Evolutionary conservation across 192 early-diverging fungal species (phyloP).

Genomic region (Entomortierella parvispora): DNA sequence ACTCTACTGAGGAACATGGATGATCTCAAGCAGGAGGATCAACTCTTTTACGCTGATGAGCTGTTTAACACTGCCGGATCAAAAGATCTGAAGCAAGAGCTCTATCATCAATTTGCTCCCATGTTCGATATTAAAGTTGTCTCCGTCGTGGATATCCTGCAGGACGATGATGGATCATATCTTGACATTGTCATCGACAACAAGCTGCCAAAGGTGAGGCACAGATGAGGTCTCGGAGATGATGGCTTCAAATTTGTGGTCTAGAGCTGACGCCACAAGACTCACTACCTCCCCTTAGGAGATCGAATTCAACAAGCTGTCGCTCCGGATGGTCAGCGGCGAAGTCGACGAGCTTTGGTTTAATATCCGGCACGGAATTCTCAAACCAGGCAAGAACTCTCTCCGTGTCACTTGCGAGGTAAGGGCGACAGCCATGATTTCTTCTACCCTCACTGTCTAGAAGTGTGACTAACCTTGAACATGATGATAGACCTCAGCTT

Average conservation of each 20-base stretch:
- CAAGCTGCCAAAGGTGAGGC: constrained; percentile 64
- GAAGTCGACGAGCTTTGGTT: constrained; percentile 66
- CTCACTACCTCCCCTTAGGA: no score
- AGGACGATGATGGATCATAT: constrained; percentile 62
- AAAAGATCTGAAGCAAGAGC: constrained; percentile 46
- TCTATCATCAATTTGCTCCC: constrained; percentile 59
- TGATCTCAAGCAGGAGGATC: constrained; percentile 56
- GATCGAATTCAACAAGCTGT: constrained; percentile 57
- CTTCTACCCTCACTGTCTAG: background rate
- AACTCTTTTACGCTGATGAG: constrained; percentile 57
- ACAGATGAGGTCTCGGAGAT: no score
- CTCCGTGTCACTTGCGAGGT: constrained; percentile 62
- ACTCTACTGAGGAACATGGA: constrained; percentile 61
- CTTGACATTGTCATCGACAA: constrained; percentile 65
- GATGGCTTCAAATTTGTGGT: no score
- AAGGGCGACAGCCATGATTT: constrained; percentile 17
- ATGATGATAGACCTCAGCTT: constrained; percentile 58
- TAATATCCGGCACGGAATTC: constrained; percentile 48
- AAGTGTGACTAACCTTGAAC: background rate
- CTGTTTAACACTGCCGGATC: constrained; percentile 51
- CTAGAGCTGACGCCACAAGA: no score
- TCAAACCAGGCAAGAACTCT: constrained; percentile 62
- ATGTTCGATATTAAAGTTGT: constrained; percentile 64
- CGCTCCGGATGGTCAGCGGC: constrained; percentile 59
- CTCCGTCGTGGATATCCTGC: constrained; percentile 68